Conservation (phyloP, 192 early-diverging fungal species). For the Phlyctochytrium bullatum region DNA sequence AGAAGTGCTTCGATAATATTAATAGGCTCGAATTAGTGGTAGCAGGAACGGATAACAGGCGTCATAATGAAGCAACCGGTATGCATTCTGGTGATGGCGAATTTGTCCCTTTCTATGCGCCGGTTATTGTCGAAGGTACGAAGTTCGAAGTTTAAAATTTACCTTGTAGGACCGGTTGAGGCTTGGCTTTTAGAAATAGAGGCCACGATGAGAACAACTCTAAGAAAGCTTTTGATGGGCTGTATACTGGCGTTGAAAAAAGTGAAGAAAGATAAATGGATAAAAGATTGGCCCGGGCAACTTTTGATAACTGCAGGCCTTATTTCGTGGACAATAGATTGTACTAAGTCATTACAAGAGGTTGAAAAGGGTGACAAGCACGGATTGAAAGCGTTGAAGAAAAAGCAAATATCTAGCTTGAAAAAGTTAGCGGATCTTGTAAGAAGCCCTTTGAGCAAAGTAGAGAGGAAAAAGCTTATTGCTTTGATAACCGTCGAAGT, state of each 20-base stretch:
- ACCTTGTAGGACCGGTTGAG: constrained; percentile 47
- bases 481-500: constrained; percentile 62
- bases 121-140: constrained; percentile 50
- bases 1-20: constrained; percentile 62
- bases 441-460: constrained; percentile 50
- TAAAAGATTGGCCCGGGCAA: constrained; percentile 62
- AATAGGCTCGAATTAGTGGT: constrained; percentile 50
- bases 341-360: constrained; percentile 54
- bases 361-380: constrained; percentile 61
- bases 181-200: constrained; percentile 56
- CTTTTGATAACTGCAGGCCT: constrained; percentile 56
- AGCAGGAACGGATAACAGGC: constrained; percentile 48
- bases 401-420: constrained; percentile 54
- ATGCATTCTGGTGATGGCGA: constrained; percentile 65
- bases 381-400: constrained; percentile 53
- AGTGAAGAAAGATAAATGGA: constrained; percentile 61
- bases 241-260: constrained; percentile 52
- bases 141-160: background rate
- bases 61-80: constrained; percentile 53
- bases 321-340: constrained; percentile 58
- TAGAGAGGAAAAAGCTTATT: constrained; percentile 61
- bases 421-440: constrained; percentile 60
- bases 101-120: constrained; percentile 53
- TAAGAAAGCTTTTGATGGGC: constrained; percentile 51
- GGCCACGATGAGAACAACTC: constrained; percentile 46